Evolutionary conservation across 345 rosid genomes (phyloP).

Genomic region (Linum lewisii): DNA sequence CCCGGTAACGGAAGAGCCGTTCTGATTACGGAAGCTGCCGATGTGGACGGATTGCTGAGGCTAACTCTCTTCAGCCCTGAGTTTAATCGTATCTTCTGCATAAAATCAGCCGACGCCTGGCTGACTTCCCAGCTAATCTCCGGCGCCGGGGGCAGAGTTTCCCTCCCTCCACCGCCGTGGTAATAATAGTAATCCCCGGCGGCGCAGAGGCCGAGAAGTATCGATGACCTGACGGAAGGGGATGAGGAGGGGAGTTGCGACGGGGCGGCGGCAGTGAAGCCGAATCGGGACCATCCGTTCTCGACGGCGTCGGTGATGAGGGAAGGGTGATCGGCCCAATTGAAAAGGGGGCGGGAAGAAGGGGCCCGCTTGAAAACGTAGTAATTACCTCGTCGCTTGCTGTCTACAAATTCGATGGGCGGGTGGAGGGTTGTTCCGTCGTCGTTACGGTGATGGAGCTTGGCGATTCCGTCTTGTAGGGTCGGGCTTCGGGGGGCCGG

Average conservation of each 20-base stretch:
- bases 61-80: constrained; percentile 27
- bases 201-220: constrained; percentile 54
- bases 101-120: constrained; percentile 64
- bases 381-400: constrained; percentile 41
- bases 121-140: constrained; percentile 80
- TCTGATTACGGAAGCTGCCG: constrained; percentile 53
- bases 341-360: constrained; percentile 36
- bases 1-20: constrained; percentile 81
- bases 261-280: constrained; percentile 23
- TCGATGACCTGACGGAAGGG: constrained; percentile 23
- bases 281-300: constrained; percentile 86
- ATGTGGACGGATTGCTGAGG: constrained; percentile 14
- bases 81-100: constrained; percentile 68
- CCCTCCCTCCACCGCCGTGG: too few relatives aligned
- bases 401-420: constrained; percentile 33
- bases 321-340: constrained; percentile 71
- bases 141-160: constrained; percentile 18
- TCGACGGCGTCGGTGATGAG: constrained; percentile 67
- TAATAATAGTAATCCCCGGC: too few relatives aligned
- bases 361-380: constrained; percentile 38
- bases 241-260: background rate
- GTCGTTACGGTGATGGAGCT: constrained; percentile 36
- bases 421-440: constrained; percentile 8
- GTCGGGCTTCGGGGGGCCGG: background rate
- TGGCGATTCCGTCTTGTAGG: constrained; percentile 44